These are phyloP conservation scores for Eucalyptus globulus DNA, from an alignment of 345 rosid species.

Conservation along the genomic window DNA sequence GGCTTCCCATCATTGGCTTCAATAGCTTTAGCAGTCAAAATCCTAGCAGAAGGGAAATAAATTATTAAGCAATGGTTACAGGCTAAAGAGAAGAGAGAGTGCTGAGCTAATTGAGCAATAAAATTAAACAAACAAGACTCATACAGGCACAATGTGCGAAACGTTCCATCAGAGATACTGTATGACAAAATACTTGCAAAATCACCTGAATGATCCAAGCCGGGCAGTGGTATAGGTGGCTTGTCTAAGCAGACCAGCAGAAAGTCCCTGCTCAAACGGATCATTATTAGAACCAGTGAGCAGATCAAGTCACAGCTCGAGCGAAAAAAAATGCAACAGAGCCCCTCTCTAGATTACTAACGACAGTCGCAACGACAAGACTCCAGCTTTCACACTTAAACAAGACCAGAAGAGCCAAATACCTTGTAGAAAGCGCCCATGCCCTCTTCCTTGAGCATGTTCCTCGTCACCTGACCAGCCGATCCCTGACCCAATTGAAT, in stretches of 20 bases:
- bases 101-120: neutral
- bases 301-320: neutral
- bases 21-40: constrained; percentile 79
- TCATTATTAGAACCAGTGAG: neutral
- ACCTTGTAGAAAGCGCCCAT: constrained; percentile 94
- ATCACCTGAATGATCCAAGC: constrained; percentile 91
- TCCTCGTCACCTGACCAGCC: constrained; percentile 60
- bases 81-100: neutral
- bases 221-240: constrained; percentile 98
- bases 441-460: constrained; percentile 83
- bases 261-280: constrained; percentile 49
- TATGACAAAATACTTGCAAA: neutral
- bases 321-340: neutral
- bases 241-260: constrained; percentile 94
- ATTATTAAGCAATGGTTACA: neutral
- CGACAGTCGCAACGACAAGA: neutral
- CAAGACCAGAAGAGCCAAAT: neutral
- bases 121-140: neutral
- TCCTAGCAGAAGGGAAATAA: constrained; percentile 19
- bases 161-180: neutral
- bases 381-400: neutral
- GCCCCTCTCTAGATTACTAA: neutral
- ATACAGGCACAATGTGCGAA: neutral
- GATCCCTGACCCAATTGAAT: constrained; percentile 98
- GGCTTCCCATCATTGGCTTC: constrained; percentile 96